Evolutionary conservation across 495 filamentous ascomycete species (phyloP), one percentile per base, ranked within the genome.

Genomic region (Aeminium ludgeri): DNA sequence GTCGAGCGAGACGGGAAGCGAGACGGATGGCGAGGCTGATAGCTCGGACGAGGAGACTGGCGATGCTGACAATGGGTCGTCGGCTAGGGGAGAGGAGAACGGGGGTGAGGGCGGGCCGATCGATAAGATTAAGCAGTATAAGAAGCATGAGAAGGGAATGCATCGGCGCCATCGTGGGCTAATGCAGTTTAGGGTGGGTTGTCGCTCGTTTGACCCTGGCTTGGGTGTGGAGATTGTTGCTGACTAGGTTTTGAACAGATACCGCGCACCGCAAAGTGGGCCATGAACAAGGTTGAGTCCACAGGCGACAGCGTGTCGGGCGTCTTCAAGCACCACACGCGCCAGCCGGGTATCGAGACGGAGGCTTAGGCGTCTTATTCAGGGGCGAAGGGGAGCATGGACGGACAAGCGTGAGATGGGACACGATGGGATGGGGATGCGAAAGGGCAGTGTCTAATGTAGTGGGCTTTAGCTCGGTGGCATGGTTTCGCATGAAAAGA

Each of bases 161-260:
- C 59, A 66, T 46, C 43, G 64, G 33, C 48, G 49, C 40, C 56
- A 68, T 49, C 45, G 62, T 30, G 65, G 64, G 2, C 10, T 64
- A 16, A 65, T 66, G 64, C 64, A 66, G 50, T 68, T 60, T 62
- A 65, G 62, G 51, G 53, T 57, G 37, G 40, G 40, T 15, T 20
- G 20, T 8, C 23, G 3, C 8, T 25, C 23, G 4, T 4, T 3
- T 3, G 23, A 25, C 8, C 8, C 8, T 3, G 23, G 23, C 3
- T 8, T 25, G 23, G 23, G 3, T 3, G 23, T 25, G 4, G 4
- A 8, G 23, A 8, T 4, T 25, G 23, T 25, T 25, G 23, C 4
- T 10, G 16, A 18, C 39, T 20, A 20, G 20, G 30, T 7, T 23
- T 28, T 13, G 4, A 27, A 31, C 43, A 54, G 45, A 52, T 55